Evolutionary conservation across 768 basidiomycete species (phyloP).

Genomic region (Clitopilus hobsonii): DNA sequence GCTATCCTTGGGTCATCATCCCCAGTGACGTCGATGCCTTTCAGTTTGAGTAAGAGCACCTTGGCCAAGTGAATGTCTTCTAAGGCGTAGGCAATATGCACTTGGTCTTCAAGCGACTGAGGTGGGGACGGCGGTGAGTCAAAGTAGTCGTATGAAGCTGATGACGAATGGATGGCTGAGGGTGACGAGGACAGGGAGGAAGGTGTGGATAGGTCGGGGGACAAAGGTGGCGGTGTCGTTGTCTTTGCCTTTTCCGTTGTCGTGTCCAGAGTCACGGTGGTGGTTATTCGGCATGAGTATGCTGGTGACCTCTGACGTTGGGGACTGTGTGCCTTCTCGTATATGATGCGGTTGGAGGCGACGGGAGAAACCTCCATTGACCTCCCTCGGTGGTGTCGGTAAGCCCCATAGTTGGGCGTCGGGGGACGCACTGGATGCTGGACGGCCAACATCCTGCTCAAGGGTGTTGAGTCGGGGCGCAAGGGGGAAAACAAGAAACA

Average conservation of each 20-base stretch:
- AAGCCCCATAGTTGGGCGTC: neutral
- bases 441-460: neutral
- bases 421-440: neutral
- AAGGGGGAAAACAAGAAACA: neutral
- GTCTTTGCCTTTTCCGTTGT: neutral
- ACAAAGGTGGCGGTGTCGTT: neutral
- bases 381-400: neutral
- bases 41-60: constrained; percentile 56
- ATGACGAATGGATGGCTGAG: constrained; percentile 22
- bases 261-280: neutral
- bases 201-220: constrained; percentile 9
- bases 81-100: constrained; percentile 62
- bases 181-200: constrained; percentile 21
- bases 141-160: constrained; percentile 36
- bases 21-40: constrained; percentile 55
- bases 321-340: neutral
- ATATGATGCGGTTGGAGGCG: neutral
- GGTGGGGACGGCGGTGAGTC: constrained; percentile 39
- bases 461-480: neutral
- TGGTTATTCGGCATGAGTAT: neutral
- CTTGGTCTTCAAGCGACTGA: constrained; percentile 56
- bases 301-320: neutral
- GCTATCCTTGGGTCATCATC: constrained; percentile 63
- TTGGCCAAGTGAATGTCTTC: constrained; percentile 67
- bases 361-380: neutral